phyloP scores from a whole-genome alignment of 2,329 filamentous ascomycete species.

The Beauveria varroae region DNA sequence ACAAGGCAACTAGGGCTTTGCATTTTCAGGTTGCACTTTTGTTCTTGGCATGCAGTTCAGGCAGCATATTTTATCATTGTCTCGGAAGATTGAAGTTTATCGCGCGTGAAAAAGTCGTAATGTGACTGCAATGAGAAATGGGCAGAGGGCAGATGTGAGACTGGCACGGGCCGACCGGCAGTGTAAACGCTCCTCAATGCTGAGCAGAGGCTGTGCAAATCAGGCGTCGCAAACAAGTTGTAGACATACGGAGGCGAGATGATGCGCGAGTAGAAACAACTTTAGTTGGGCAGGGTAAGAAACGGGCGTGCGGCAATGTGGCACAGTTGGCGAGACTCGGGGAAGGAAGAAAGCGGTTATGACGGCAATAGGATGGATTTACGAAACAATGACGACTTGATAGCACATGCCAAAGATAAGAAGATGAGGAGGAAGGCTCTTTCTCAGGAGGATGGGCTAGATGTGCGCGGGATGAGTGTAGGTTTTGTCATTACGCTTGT shows the following conservation, averaged over 20 bases:
- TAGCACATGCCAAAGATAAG: background rate
- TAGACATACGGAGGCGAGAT: too few species aligned
- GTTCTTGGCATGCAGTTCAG: conserved; percentile 19
- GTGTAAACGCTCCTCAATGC: background rate
- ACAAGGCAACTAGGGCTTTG: conserved; percentile 30
- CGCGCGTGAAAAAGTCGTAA: background rate
- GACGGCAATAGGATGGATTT: conserved; percentile 2
- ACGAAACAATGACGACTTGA: conserved; percentile 1
- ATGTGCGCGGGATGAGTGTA: background rate
- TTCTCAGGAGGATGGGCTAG: background rate
- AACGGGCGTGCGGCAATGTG: background rate
- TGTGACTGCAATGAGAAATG: background rate
- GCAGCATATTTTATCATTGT: conserved; percentile 15
- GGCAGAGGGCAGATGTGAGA: background rate
- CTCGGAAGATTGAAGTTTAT: background rate
- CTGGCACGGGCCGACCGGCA: background rate
- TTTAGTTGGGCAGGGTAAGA: background rate
- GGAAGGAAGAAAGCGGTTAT: background rate
- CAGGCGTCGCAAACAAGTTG: background rate
- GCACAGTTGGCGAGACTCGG: background rate
- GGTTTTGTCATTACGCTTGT: background rate
- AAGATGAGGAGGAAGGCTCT: background rate
- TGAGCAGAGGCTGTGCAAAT: background rate
- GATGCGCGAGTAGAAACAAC: background rate
- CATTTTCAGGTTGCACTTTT: conserved; percentile 26